Percentiles rank a stretch among this genome's conserved stretches.
Evolutionary conservation across 345 rosid genomes (phyloP).

Genomic region (Garcia nutans): DNA sequence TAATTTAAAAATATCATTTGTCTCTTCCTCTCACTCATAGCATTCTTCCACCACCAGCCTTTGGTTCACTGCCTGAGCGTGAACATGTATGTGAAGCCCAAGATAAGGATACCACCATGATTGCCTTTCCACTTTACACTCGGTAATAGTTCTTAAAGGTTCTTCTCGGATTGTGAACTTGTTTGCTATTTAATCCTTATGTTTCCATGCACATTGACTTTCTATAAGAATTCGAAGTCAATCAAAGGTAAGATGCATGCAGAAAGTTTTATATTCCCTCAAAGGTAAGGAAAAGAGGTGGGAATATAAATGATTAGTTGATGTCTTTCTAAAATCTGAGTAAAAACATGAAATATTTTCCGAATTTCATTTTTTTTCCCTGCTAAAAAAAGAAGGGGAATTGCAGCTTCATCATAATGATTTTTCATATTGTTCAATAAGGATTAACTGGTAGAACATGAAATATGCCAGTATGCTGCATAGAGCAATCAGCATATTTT

Average conservation of each 20-base stretch:
- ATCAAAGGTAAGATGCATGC: neutral
- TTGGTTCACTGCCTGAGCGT: constrained; percentile 41
- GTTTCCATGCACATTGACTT: neutral
- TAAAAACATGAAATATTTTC: neutral
- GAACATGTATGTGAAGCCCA: constrained; percentile 32
- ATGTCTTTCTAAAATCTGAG: neutral
- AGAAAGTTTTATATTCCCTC: neutral
- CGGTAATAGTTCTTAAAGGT: constrained; percentile 31
- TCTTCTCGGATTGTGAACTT: constrained; percentile 21
- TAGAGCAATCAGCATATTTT: neutral
- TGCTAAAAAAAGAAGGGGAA: neutral
- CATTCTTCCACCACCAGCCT: constrained; percentile 52
- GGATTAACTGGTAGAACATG: neutral
- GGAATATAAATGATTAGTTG: neutral
- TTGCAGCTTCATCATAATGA: neutral
- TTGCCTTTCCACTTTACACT: constrained; percentile 22
- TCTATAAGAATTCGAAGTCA: neutral
- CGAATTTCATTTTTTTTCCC: neutral
- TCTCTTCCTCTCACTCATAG: constrained; percentile 27
- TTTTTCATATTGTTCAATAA: neutral
- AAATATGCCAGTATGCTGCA: neutral
- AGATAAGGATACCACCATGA: constrained; percentile 24
- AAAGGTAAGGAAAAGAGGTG: neutral
- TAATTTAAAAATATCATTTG: constrained; percentile 1
- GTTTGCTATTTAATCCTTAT: neutral